These are phyloP conservation scores for Pythium monospermum DNA, from an alignment of 352 stramenopile genomes.

Conservation along the genomic window DNA sequence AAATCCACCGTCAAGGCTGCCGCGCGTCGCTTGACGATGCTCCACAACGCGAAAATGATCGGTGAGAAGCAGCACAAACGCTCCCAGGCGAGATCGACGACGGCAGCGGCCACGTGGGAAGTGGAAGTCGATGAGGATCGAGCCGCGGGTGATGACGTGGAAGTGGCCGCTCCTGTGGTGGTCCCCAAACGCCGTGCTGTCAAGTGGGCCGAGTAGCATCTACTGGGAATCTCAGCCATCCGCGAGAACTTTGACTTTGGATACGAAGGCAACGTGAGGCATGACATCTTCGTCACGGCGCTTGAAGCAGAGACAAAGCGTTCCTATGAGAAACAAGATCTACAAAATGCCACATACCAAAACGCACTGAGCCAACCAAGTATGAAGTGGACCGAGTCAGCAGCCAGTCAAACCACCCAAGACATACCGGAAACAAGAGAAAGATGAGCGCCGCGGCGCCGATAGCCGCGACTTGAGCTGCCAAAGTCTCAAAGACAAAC, in stretches of 20 bases:
- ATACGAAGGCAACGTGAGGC: constrained; percentile 49
- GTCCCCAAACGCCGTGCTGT: too few species aligned
- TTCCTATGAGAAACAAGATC: constrained; percentile 43
- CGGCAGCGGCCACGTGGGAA: not conserved
- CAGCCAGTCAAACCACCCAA: not conserved
- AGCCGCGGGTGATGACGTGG: not conserved
- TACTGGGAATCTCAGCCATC: constrained; percentile 8
- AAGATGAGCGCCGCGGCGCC: constrained; percentile 28
- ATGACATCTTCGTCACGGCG: constrained; percentile 63
- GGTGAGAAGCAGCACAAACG: not conserved
- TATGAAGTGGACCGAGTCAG: not conserved
- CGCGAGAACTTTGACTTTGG: constrained; percentile 21
- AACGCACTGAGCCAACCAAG: too few species aligned
- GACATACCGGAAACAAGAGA: constrained; percentile 44
- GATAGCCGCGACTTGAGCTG: constrained; percentile 40
- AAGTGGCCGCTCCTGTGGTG: too few species aligned
- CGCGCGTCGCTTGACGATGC: constrained; percentile 13
- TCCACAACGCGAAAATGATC: constrained; percentile 21
- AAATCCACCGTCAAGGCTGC: constrained; percentile 24
- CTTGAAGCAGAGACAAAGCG: constrained; percentile 68
- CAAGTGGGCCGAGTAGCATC: too few species aligned
- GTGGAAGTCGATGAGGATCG: not conserved
- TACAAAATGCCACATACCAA: constrained; percentile 9
- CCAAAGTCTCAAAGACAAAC: constrained; percentile 40
- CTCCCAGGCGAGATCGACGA: not conserved